Conservation (phyloP, 2,329 filamentous ascomycete genomes). For the Pezicula neosporulosa region DNA sequence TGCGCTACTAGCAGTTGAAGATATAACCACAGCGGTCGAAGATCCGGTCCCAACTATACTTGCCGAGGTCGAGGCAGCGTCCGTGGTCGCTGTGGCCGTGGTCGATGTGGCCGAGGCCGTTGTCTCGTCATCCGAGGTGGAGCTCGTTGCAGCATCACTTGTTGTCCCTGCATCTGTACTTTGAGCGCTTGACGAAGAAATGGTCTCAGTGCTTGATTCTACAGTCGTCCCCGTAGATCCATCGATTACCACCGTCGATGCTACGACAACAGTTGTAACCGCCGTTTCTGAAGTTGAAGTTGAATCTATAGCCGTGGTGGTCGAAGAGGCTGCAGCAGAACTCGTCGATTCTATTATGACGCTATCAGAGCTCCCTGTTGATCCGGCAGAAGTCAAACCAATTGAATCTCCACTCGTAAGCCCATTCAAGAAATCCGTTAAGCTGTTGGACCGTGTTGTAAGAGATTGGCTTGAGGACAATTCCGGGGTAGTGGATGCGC, state of each 20-base stretch:
- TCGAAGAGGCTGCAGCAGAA: not conserved
- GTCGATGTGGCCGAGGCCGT: not conserved
- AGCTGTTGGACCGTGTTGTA: slow-evolving; percentile 8
- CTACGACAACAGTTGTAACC: slow-evolving; percentile 9
- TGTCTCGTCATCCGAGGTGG: not conserved
- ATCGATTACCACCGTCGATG: slow-evolving; percentile 3
- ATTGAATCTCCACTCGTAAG: not conserved
- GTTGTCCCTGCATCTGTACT: not conserved
- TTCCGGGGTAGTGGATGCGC: slow-evolving; percentile 10
- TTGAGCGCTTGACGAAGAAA: not conserved
- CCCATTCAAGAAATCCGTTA: slow-evolving; percentile 16
- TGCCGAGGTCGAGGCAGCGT: not conserved
- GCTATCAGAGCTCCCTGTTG: not conserved
- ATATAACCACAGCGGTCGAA: not conserved
- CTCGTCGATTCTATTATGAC: not conserved
- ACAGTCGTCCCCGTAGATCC: not conserved
- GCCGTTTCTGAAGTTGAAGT: not conserved
- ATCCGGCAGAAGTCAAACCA: not conserved
- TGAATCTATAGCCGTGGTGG: no score
- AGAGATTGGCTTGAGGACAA: slow-evolving; percentile 2
- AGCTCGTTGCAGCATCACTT: not conserved
- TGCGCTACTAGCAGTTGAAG: not conserved
- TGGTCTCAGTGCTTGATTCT: not conserved
- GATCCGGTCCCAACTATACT: slow-evolving; percentile 2
- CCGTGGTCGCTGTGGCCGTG: not conserved